Evolutionary conservation across 495 filamentous ascomycete species (phyloP), one percentile per base, ranked within the genome.

Genomic region (Penicillium desertorum): DNA sequence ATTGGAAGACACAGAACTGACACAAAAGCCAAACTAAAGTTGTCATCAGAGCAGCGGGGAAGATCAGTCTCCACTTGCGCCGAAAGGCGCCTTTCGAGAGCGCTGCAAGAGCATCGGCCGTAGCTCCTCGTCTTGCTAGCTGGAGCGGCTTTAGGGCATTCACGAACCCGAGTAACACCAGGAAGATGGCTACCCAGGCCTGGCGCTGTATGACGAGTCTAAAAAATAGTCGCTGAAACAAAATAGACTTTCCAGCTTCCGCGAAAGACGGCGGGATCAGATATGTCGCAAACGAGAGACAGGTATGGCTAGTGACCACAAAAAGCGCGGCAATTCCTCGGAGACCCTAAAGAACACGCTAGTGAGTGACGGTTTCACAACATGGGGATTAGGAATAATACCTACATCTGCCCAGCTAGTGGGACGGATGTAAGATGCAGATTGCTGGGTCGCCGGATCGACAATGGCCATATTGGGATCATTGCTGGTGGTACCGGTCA

Each of bases 291-390:
- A 60, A 56, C 16, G 23, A 56, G 7, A 60, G 45, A 25, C 44
- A 60, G 20, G 45, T 55, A 51, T 56, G 52, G 42, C 58, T 60
- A 7, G 58, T 45, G n/a, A 56, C 58, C 16, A 60, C 52, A n/a
- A 60, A 60, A 16, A 56, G 23, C 5, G 58, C 58, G 29, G 58
- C 58, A 41, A 60, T 56, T 45, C 52, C 58, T 27, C 52, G 58
- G 19, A 60, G 52, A 25, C 46, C 58, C 58, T 56, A 32, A 32
- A 48, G 19, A 19, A 8, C 14, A 29, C 9, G 23, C 17, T 7
- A 30, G 45, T 59, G 20, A 54, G 51, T 16, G 41, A 19, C 25
- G 2, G 37, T 16, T 44, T 5, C 3, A 22, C 25, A 10, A 10
- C 11, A 45, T 36, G 30, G 44, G 32, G 42, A 52, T 8, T 25